These are phyloP conservation scores for Xylariaceae sp. DNA, from an alignment of 2,329 filamentous ascomycete species.

Conservation along the genomic window DNA sequence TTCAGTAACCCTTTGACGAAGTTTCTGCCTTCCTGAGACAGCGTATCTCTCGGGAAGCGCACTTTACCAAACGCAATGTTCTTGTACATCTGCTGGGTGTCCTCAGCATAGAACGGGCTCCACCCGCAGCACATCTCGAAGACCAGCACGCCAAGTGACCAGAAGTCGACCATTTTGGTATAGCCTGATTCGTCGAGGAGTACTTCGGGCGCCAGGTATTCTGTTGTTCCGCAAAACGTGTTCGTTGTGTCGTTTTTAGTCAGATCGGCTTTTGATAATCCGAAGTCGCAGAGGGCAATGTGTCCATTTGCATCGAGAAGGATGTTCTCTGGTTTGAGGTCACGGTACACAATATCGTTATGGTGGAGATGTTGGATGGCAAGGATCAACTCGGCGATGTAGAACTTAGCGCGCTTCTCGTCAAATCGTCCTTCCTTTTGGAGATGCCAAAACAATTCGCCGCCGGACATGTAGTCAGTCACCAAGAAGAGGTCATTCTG, in stretches of 20 bases:
- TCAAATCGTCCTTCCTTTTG: slow-evolving; percentile 96
- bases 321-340: slow-evolving; percentile 97
- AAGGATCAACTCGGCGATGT: slow-evolving; percentile 95
- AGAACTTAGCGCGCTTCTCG: slow-evolving; percentile 93
- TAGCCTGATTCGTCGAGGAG: slow-evolving; percentile 94
- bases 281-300: slow-evolving; percentile 96
- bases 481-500: slow-evolving; percentile 96
- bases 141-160: slow-evolving; percentile 94
- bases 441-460: slow-evolving; percentile 97
- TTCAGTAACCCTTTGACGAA: slow-evolving; percentile 98
- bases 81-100: slow-evolving; percentile 99
- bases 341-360: slow-evolving; percentile 96
- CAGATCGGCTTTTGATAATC: slow-evolving; percentile 93
- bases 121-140: slow-evolving; percentile 99
- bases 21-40: slow-evolving; percentile 91
- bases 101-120: slow-evolving; percentile 98
- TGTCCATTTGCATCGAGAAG: slow-evolving; percentile 94
- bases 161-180: slow-evolving; percentile 99
- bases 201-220: slow-evolving; percentile 94
- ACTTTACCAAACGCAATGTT: slow-evolving; percentile 99
- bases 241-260: slow-evolving; percentile 98
- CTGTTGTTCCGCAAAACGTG: slow-evolving; percentile 97
- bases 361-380: slow-evolving; percentile 93
- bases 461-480: slow-evolving; percentile 98
- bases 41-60: slow-evolving; percentile 87